Percentiles rank a stretch among this genome's conserved stretches.
Conservation (phyloP, 1,139 yeast genomes). For the Cylindricascospora bacillispora region DNA sequence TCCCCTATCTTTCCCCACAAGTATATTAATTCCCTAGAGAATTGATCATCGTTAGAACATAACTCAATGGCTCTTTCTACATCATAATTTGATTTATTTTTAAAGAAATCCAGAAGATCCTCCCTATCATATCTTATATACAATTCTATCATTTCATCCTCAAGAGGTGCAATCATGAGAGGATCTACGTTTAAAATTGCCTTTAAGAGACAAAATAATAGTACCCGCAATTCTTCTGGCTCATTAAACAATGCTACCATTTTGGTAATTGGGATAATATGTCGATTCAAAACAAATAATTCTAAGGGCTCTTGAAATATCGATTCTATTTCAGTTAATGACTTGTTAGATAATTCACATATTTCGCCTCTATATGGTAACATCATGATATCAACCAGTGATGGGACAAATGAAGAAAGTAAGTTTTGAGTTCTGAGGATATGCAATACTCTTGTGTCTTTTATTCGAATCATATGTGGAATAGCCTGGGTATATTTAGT, state of each 20-base stretch:
- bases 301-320: conserved; percentile 36
- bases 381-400: conserved; percentile 42
- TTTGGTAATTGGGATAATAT: conserved; percentile 43
- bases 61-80: conserved; percentile 53
- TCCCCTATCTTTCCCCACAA: conserved; percentile 78
- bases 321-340: conserved; percentile 25
- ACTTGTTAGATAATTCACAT: conserved; percentile 1
- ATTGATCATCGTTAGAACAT: conserved; percentile 41
- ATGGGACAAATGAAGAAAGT: conserved; percentile 35
- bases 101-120: conserved; percentile 44
- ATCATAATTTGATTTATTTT: conserved; percentile 41
- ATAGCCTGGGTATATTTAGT: conserved; percentile 55
- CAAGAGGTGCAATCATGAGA: conserved; percentile 40
- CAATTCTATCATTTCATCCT: conserved; percentile 51
- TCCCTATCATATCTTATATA: conserved; percentile 45
- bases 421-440: conserved; percentile 53
- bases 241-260: conserved; percentile 38
- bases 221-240: conserved; percentile 33
- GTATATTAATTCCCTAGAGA: conserved; percentile 63
- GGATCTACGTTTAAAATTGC: conserved; percentile 43
- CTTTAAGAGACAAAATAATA: conserved; percentile 52
- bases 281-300: conserved; percentile 50
- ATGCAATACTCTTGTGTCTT: conserved; percentile 43
- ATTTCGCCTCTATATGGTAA: conserved; percentile 24
- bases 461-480: conserved; percentile 42